These are phyloP conservation scores for Fusarium sp. DNA, from an alignment of 2,329 filamentous ascomycete species.

Conservation along the genomic window DNA sequence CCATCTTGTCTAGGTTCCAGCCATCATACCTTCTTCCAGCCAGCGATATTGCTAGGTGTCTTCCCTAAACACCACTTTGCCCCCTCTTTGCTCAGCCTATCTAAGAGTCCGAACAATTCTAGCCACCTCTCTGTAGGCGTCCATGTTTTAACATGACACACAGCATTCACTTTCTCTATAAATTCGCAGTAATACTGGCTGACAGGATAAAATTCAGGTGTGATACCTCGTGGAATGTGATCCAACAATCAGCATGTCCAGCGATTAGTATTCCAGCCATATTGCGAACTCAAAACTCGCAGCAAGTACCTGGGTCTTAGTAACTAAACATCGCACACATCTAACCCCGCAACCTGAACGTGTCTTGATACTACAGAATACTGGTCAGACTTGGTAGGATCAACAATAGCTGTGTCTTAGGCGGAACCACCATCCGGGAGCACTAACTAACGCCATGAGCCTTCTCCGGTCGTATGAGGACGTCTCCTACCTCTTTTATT, in stretches of 20 bases:
- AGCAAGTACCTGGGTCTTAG: background rate
- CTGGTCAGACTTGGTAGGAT: background rate
- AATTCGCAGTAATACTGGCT: too few species aligned
- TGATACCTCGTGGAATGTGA: background rate
- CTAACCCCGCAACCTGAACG: background rate
- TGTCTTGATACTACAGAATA: background rate
- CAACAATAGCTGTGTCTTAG: background rate
- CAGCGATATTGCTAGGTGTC: background rate
- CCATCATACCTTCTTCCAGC: background rate
- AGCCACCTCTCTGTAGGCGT: background rate
- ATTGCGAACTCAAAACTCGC: background rate
- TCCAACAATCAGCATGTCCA: background rate
- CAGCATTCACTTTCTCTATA: too few species aligned
- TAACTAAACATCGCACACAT: background rate
- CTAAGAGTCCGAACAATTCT: background rate
- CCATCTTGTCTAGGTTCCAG: background rate
- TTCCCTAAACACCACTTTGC: background rate
- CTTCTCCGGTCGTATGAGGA: background rate
- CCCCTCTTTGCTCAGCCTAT: background rate
- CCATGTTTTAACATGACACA: background rate
- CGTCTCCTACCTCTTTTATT: fast-evolving
- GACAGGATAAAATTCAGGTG: background rate
- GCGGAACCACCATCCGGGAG: background rate
- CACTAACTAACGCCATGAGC: background rate
- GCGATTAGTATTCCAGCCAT: background rate